Percentiles rank a stretch among this genome's conserved stretches.
phyloP scores from a whole-genome alignment of 257 asterid species.

The Ilex aquifolium region DNA sequence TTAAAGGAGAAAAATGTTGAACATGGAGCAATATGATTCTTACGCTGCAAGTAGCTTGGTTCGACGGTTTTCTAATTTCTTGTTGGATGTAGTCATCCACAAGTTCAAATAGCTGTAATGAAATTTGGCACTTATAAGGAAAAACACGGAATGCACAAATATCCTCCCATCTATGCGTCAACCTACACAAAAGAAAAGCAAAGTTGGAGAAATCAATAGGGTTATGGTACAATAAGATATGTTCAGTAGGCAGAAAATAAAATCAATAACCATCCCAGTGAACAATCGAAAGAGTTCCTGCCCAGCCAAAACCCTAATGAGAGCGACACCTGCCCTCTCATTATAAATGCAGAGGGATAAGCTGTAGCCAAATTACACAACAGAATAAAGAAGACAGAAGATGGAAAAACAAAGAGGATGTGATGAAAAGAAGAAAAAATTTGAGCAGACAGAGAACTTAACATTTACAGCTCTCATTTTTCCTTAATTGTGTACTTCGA shows the following conservation, averaged over 20 bases:
- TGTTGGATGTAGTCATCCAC: constrained; percentile 80
- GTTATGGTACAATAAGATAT: neutral
- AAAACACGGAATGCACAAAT: constrained; percentile 72
- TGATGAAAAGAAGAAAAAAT: neutral
- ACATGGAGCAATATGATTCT: constrained; percentile 9
- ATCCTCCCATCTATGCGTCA: constrained; percentile 71
- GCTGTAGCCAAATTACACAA: neutral
- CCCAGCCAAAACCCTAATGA: neutral
- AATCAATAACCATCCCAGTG: neutral
- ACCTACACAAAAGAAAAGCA: constrained; percentile 36
- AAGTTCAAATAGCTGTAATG: constrained; percentile 72
- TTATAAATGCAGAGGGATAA: neutral
- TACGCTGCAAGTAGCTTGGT: constrained; percentile 61
- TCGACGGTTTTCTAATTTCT: constrained; percentile 73
- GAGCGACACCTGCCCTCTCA: neutral
- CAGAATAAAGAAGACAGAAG: neutral
- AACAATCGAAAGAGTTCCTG: neutral
- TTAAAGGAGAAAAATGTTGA: neutral
- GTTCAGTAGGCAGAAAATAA: neutral
- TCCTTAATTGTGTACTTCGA: neutral
- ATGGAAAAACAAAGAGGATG: neutral
- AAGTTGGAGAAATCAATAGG: no score
- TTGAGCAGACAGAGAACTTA: neutral
- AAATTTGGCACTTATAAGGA: constrained; percentile 60
- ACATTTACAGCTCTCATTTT: neutral